Evolutionary conservation across 2,329 filamentous ascomycete genomes (phyloP), one percentile per base, ranked within the genome.

Genomic region (Phialemonium atrogriseum): DNA sequence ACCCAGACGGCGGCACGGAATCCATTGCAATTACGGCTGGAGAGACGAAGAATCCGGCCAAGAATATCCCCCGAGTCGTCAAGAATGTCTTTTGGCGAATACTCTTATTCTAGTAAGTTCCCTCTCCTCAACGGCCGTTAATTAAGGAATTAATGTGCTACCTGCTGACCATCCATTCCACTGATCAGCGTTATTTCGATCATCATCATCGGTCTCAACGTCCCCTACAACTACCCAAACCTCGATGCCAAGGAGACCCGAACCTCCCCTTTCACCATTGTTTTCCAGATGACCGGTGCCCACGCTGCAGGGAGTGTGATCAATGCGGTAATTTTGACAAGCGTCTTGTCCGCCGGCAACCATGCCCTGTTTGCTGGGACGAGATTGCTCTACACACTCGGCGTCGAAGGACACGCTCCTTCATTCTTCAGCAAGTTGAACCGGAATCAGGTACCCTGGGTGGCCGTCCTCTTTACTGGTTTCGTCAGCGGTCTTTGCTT

Each of bases 21-120:
- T 73, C 68, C 20, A 77, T 80, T 29, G 75, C 73, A 30, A 75
- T 80, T 35, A 79, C 77, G 0, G 76, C 76, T 1, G 76, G 76
- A 25, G 77, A 81, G 50, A 80, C 77, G 2, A 73, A 70, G 42
- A 64, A 80, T 41, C 77, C 77, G 0, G 63, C 70, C 12, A 66
- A 64, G 40, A 78, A 66, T 34, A 56, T 81, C 20, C 77, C 77
- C 2, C 64, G 66, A 4, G 77, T 79, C 3, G 71, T 80, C 27
- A 73, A 73, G 42, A 79, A 80, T 34, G 73, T 78, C 23, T 78
- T 79, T 45, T 79, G 71, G 71, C 67, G 75, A 5, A 75, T 76
- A 32, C 38, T 74, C 4, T 57, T 73, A 7, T 74, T 75, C 51
- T 69, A 68, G 38, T 39, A 37, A 2, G 34, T 26, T 21, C 9